Evolutionary conservation across 805 yeast genomes (phyloP).

Genomic region (Pichia exigua): DNA sequence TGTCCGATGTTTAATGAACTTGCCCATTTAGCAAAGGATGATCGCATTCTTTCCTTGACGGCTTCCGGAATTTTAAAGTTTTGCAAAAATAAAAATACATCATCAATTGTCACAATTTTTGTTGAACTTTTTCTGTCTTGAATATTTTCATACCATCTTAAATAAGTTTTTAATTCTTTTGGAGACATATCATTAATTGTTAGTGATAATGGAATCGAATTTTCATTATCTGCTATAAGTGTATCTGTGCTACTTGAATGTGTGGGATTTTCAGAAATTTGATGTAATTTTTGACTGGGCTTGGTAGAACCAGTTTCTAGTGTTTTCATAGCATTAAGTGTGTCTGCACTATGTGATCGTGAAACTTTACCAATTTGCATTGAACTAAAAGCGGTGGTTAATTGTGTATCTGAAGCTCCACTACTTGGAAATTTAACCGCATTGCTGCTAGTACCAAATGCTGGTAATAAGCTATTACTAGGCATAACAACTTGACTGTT

Average conservation of each 20-base stretch:
- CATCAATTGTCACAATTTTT: conserved; percentile 58
- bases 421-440: neutral
- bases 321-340: conserved; percentile 2
- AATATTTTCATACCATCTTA: conserved; percentile 89
- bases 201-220: conserved; percentile 53
- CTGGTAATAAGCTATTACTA: neutral
- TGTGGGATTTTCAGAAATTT: neutral
- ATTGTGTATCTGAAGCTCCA: neutral
- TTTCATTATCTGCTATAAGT: conserved; percentile 27
- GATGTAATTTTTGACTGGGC: neutral
- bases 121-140: conserved; percentile 56
- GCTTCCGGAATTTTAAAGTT: conserved; percentile 61
- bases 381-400: conserved; percentile 1
- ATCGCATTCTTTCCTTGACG: conserved; percentile 42
- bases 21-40: conserved; percentile 45
- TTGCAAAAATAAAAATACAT: conserved; percentile 68
- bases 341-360: conserved; percentile 11
- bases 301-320: neutral
- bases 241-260: conserved; percentile 25
- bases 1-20: conserved; percentile 75
- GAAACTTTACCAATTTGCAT: neutral
- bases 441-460: neutral
- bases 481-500: neutral
- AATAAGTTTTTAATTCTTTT: conserved; percentile 76
- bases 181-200: conserved; percentile 59